Evolutionary conservation across 176 grass and related monocot genomes (phyloP).

Genomic region (Chloris gayana): DNA sequence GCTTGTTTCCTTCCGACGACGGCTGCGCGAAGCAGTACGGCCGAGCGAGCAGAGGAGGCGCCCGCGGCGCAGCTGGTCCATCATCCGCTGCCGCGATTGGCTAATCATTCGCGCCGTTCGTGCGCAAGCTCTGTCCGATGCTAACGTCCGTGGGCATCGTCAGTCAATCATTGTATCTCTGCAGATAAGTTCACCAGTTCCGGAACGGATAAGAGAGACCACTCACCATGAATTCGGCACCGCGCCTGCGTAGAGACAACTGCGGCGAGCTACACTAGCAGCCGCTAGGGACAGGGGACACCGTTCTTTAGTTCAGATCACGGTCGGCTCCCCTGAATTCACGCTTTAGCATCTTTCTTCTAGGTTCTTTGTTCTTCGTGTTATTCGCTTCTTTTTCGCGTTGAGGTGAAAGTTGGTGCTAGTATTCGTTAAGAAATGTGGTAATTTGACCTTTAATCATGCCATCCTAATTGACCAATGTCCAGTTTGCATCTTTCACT

Average conservation of each 20-base stretch:
- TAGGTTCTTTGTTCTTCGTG: slow-evolving; percentile 4
- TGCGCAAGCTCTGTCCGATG: slow-evolving; percentile 10
- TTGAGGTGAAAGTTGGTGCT: too few relatives aligned
- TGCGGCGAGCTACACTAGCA: background rate
- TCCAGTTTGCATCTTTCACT: slow-evolving; percentile 12
- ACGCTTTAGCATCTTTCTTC: slow-evolving; percentile 31
- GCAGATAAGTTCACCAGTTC: slow-evolving; percentile 35
- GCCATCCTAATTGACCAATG: slow-evolving; percentile 22
- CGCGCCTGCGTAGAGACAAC: background rate
- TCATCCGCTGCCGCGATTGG: background rate
- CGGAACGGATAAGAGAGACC: slow-evolving; percentile 25
- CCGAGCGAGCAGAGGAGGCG: background rate
- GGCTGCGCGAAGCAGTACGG: background rate
- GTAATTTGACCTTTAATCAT: slow-evolving; percentile 28
- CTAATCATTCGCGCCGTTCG: slow-evolving; percentile 24
- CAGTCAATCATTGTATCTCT: background rate
- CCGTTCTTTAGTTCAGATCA: slow-evolving; percentile 47
- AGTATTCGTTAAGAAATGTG: background rate
- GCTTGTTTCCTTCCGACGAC: background rate
- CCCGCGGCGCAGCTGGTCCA: slow-evolving; percentile 23
- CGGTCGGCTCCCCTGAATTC: slow-evolving; percentile 46
- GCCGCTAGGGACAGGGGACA: slow-evolving; percentile 21
- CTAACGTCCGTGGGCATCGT: background rate
- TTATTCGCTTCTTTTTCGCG: background rate
- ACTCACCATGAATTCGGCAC: background rate